Conservation (phyloP, 371 early-diverging fungal species). For the Mucor saturninus region DNA sequence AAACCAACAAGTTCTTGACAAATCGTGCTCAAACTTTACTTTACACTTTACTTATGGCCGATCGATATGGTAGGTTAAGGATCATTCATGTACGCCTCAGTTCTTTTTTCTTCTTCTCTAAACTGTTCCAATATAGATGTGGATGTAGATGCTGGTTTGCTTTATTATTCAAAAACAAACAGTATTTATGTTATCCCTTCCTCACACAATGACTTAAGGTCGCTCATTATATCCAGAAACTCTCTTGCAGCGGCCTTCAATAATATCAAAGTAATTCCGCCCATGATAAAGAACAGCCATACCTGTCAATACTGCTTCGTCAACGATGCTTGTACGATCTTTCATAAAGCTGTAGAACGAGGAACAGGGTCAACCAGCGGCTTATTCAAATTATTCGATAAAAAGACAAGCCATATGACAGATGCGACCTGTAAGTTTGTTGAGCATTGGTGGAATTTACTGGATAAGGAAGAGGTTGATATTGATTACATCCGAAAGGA, state of each 20-base stretch:
- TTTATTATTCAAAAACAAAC: slow-evolving; percentile 77
- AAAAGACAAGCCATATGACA: slow-evolving; percentile 66
- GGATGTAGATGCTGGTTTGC: slow-evolving; percentile 68
- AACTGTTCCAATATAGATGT: slow-evolving; percentile 47
- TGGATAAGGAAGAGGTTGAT: slow-evolving; percentile 83
- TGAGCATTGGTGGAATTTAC: slow-evolving; percentile 77
- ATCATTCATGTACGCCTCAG: neutral
- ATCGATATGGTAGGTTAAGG: slow-evolving; percentile 73
- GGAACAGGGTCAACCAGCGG: slow-evolving; percentile 66
- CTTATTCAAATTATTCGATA: slow-evolving; percentile 62
- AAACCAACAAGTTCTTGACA: slow-evolving; percentile 49
- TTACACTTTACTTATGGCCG: slow-evolving; percentile 87
- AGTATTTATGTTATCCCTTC: slow-evolving; percentile 69
- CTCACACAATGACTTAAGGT: slow-evolving; percentile 67
- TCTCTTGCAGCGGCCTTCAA: slow-evolving; percentile 62
- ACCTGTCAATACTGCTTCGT: slow-evolving; percentile 75
- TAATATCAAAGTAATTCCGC: slow-evolving; percentile 59
- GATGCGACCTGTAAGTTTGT: slow-evolving; percentile 69
- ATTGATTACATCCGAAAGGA: slow-evolving; percentile 69
- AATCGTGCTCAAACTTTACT: slow-evolving; percentile 89
- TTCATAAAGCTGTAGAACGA: slow-evolving; percentile 76
- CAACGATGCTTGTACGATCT: slow-evolving; percentile 68
- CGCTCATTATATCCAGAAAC: slow-evolving; percentile 79
- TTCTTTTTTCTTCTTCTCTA: neutral
- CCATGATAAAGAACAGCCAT: slow-evolving; percentile 67